Evolutionary conservation across 2,329 filamentous ascomycete genomes (phyloP).

Genomic region (Elsinoe arachidis): DNA sequence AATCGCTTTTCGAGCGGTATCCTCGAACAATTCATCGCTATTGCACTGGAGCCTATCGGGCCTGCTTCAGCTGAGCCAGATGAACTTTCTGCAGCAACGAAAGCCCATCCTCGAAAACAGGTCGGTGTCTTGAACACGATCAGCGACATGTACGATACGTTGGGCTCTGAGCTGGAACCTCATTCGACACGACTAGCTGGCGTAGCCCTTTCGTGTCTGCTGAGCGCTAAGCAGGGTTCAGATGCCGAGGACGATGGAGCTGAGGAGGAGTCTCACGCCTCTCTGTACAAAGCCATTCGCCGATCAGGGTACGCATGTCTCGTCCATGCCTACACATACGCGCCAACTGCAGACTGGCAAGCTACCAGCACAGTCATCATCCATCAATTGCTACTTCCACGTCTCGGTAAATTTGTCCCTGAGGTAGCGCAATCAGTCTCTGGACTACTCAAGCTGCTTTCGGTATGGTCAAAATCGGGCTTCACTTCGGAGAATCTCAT

Average conservation of each 20-base stretch:
- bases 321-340: constrained; percentile 66
- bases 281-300: constrained; percentile 57
- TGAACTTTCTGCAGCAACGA: not conserved
- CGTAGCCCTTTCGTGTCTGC: constrained; percentile 70
- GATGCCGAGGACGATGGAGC: constrained; percentile 28
- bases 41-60: constrained; percentile 57
- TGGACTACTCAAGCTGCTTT: constrained; percentile 69
- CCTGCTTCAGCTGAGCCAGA: constrained; percentile 28
- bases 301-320: constrained; percentile 75
- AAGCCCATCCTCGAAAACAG: constrained; percentile 57
- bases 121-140: constrained; percentile 89
- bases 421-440: constrained; percentile 90
- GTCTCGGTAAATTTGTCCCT: constrained; percentile 66
- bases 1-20: constrained; percentile 67
- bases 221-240: constrained; percentile 50
- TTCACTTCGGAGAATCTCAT: constrained; percentile 63
- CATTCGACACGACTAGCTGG: constrained; percentile 64
- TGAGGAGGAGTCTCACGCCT: constrained; percentile 32
- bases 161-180: constrained; percentile 62
- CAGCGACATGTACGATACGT: constrained; percentile 73
- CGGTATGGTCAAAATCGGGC: constrained; percentile 65
- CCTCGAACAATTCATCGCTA: constrained; percentile 71
- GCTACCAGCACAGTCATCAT: constrained; percentile 64
- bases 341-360: constrained; percentile 61
- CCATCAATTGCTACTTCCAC: constrained; percentile 64